phyloP scores from a whole-genome alignment of 352 stramenopile species.

The Phytopythium aichiense region DNA sequence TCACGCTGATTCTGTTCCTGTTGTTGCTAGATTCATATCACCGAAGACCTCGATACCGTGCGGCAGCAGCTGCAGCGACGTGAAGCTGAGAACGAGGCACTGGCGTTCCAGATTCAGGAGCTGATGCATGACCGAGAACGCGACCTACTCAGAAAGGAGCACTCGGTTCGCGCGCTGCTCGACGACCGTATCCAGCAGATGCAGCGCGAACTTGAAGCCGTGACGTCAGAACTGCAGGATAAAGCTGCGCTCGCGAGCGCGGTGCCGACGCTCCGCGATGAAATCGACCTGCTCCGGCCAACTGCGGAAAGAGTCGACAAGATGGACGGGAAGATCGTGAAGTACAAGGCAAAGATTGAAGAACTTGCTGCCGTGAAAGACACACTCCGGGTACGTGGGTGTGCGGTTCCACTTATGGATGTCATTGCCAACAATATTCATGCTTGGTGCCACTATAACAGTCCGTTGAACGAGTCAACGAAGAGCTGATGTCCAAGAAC shows the following conservation, averaged over 20 bases:
- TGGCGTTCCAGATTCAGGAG: slow-evolving; percentile 29
- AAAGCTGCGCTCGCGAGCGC: slow-evolving; percentile 32
- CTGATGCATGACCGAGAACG: slow-evolving; percentile 39
- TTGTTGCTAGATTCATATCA: slow-evolving; percentile 30
- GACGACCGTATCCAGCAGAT: slow-evolving; percentile 47
- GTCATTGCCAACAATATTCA: neutral
- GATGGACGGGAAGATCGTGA: slow-evolving; percentile 38
- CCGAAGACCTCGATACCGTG: slow-evolving; percentile 21
- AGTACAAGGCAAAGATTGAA: slow-evolving; percentile 75
- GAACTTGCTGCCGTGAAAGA: slow-evolving; percentile 49
- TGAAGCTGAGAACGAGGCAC: slow-evolving; percentile 23
- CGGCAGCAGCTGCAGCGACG: slow-evolving; percentile 17
- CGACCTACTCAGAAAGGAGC: slow-evolving; percentile 56
- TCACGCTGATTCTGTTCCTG: neutral
- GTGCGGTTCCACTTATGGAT: neutral
- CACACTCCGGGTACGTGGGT: slow-evolving; percentile 33
- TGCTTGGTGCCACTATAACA: slow-evolving; percentile 12
- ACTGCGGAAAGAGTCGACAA: slow-evolving; percentile 43
- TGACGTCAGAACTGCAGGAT: slow-evolving; percentile 24
- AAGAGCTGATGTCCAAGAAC: slow-evolving; percentile 48
- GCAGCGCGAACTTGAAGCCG: slow-evolving; percentile 35
- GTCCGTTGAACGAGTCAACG: slow-evolving; percentile 52
- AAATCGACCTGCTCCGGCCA: slow-evolving; percentile 65
- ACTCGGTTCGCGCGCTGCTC: slow-evolving; percentile 37
- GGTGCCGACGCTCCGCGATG: slow-evolving; percentile 42